A percentile compares a stretch with the other conserved stretches of the same genome.
Evolutionary conservation across 306 rosid species (phyloP).

Genomic region (Quercus cerris): DNA sequence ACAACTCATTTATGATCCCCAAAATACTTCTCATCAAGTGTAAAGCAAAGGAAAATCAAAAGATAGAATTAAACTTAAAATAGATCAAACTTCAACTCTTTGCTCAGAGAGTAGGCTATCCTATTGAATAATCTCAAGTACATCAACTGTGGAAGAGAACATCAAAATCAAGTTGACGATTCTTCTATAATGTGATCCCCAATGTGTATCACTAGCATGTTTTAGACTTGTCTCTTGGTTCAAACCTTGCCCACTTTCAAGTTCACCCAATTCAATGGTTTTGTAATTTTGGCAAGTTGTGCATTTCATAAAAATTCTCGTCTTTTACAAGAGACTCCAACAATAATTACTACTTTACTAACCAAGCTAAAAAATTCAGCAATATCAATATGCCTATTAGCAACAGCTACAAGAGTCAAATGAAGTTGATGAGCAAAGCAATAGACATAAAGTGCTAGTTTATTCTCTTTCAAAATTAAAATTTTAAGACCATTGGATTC

Average conservation of each 20-base stretch:
- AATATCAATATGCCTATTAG: not conserved
- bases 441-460: not conserved
- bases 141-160: not conserved
- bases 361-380: not conserved
- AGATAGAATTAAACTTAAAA: too few relatives aligned
- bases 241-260: not conserved
- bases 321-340: not conserved
- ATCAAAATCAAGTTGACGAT: not conserved
- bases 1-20: not conserved
- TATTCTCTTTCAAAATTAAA: not conserved
- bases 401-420: not conserved
- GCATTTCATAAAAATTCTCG: not conserved
- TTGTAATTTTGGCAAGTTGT: not conserved
- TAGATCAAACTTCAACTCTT: not conserved
- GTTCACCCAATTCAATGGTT: not conserved
- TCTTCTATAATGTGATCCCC: not conserved
- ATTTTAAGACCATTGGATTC: not conserved
- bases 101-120: not conserved
- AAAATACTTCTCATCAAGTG: not conserved
- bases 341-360: not conserved
- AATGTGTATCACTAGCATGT: not conserved
- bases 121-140: not conserved
- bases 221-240: not conserved
- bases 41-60: not conserved
- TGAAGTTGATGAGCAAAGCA: constrained; percentile 15